Percentiles rank a stretch among this genome's conserved stretches.
phyloP scores from a whole-genome alignment of 2,329 filamentous ascomycete species.

The Monosporascus sp. region DNA sequence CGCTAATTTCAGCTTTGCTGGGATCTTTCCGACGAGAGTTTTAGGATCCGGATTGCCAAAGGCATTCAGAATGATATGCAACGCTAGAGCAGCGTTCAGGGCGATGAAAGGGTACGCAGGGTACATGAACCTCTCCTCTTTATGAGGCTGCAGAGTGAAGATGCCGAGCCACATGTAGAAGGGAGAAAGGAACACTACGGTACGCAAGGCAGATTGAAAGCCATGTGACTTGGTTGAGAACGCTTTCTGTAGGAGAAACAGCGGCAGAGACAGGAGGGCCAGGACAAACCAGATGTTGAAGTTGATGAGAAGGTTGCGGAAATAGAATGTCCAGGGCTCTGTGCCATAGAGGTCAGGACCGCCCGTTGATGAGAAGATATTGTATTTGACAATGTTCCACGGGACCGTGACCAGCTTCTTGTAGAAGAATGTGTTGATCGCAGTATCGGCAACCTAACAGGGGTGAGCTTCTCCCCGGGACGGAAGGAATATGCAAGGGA shows the following conservation, averaged over 20 bases:
- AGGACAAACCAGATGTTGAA: constrained; percentile 93
- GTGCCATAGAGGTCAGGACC: constrained; percentile 93
- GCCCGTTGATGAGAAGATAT: constrained; percentile 75
- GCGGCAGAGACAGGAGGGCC: constrained; percentile 66
- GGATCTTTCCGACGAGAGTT: constrained; percentile 64
- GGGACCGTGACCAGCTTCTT: constrained; percentile 70
- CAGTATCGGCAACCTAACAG: constrained; percentile 59
- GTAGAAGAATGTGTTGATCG: constrained; percentile 81
- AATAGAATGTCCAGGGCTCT: constrained; percentile 95
- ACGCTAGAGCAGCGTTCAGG: constrained; percentile 77
- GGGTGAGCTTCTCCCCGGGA: constrained; percentile 5
- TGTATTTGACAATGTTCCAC: constrained; percentile 94
- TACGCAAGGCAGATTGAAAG: constrained; percentile 66
- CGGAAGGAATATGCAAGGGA: background rate
- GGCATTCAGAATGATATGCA: constrained; percentile 73
- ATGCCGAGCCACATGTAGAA: constrained; percentile 95
- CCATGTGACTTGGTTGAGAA: constrained; percentile 56
- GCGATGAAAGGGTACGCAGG: constrained; percentile 87
- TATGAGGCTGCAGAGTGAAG: constrained; percentile 90
- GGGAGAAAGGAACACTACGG: constrained; percentile 70
- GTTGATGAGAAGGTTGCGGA: constrained; percentile 85
- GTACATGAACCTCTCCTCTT: constrained; percentile 99
- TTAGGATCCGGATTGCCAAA: constrained; percentile 66
- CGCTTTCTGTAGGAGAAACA: constrained; percentile 69
- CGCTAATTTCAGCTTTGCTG: constrained; percentile 66